Conservation (phyloP, 495 filamentous ascomycete genomes). For the Annulohypoxylon stygium region DNA sequence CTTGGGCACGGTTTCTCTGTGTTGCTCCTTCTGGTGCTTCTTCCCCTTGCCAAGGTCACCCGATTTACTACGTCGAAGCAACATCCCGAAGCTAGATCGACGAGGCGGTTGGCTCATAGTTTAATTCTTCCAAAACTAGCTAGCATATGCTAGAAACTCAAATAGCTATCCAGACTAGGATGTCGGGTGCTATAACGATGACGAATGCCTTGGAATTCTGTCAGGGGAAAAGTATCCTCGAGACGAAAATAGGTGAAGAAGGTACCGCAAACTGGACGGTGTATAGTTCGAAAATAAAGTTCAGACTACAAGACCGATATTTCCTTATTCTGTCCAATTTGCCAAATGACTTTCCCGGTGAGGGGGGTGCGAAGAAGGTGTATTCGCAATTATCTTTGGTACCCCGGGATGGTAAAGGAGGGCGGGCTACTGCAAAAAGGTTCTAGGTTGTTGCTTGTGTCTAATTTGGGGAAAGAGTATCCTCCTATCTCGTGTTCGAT, state of each 20-base stretch:
- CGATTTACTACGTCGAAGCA: constrained; percentile 86
- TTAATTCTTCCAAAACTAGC: constrained; percentile 41
- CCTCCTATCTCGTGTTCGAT: constrained; percentile 37
- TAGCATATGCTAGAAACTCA: constrained; percentile 30
- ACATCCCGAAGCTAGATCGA: constrained; percentile 70
- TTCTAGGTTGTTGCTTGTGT: constrained; percentile 10
- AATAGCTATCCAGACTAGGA: constrained; percentile 32
- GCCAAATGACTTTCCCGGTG: constrained; percentile 20
- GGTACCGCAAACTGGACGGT: constrained; percentile 26
- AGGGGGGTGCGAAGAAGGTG: constrained; percentile 31
- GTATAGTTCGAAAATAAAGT: constrained; percentile 36
- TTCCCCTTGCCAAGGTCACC: constrained; percentile 74
- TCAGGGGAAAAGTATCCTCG: constrained; percentile 26
- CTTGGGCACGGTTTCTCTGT: constrained; percentile 74
- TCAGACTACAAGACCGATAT: constrained; percentile 30
- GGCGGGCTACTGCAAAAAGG: constrained; percentile 16
- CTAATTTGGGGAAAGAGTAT: constrained; percentile 24
- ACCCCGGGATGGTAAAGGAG: constrained; percentile 4
- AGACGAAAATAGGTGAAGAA: constrained; percentile 1
- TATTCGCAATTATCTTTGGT: constrained; percentile 20
- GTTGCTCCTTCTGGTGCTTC: constrained; percentile 74
- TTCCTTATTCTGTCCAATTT: constrained; percentile 29
- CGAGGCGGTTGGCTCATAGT: constrained; percentile 62
- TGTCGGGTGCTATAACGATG: constrained; percentile 20
- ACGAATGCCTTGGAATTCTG: constrained; percentile 25